A percentile compares a stretch with the other conserved stretches of the same genome.
Evolutionary conservation across 176 grass and related monocot genomes (phyloP).

Genomic region (Melocanna baccifera): DNA sequence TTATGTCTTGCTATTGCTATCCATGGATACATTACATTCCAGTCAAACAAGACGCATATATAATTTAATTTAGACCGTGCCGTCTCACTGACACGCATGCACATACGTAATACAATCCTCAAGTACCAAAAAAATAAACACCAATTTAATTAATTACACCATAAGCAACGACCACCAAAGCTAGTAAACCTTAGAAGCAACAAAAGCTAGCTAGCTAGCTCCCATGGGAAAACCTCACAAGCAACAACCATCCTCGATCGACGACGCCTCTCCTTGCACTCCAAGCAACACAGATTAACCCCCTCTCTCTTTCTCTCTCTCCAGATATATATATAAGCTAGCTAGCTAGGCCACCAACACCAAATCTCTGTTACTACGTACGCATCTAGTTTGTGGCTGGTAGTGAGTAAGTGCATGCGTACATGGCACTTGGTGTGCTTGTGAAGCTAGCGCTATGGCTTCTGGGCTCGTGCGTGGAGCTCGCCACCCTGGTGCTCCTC

Average conservation of each 20-base stretch:
- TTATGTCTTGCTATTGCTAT: too few relatives aligned
- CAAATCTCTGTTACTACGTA: neutral
- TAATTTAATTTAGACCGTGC: too few relatives aligned
- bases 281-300: constrained; percentile 24
- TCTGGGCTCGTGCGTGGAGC: constrained; percentile 22
- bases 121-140: neutral
- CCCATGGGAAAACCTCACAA: constrained; percentile 29
- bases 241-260: constrained; percentile 8
- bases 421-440: neutral
- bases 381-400: neutral
- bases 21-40: too few relatives aligned
- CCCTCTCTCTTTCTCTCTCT: neutral
- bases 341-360: neutral
- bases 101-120: too few relatives aligned
- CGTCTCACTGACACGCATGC: too few relatives aligned
- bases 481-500: constrained; percentile 19
- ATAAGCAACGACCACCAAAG: constrained; percentile 14
- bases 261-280: constrained; percentile 23
- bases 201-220: neutral
- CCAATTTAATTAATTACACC: neutral
- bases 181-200: constrained; percentile 58
- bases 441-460: constrained; percentile 34
- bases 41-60: too few relatives aligned
- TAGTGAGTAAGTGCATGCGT: neutral
- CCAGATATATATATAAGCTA: neutral